phyloP scores from a whole-genome alignment of 345 rosid species.

The Conringia planisiliqua region DNA sequence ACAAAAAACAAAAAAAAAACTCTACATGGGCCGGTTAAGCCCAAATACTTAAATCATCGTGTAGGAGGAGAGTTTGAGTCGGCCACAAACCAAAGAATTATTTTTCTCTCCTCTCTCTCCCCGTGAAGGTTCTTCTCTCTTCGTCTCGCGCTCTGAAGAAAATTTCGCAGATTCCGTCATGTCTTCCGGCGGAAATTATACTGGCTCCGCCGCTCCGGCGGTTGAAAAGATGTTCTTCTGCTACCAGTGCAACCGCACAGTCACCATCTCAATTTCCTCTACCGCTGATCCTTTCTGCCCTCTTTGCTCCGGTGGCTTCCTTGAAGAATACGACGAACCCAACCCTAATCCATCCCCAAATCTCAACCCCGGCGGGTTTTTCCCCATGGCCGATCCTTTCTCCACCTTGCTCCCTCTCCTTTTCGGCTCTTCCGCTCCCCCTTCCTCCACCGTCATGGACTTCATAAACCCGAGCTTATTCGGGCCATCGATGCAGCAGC shows the following conservation, averaged over 20 bases:
- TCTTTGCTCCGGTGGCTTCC: conserved; percentile 50
- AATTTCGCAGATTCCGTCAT: conserved; percentile 28
- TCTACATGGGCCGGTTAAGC: neutral
- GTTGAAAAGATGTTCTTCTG: conserved; percentile 52
- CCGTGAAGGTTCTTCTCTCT: neutral
- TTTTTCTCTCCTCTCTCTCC: neutral
- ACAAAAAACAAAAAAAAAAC: neutral
- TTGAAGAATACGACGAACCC: conserved; percentile 61
- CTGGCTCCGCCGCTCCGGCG: conserved; percentile 30
- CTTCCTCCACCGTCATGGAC: conserved; percentile 25
- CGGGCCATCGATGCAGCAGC: conserved; percentile 19
- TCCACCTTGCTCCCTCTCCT: conserved; percentile 36
- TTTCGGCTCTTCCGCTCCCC: conserved; percentile 26
- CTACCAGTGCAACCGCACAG: conserved; percentile 57
- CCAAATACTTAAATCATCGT: neutral
- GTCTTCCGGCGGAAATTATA: conserved; percentile 38
- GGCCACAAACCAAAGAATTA: neutral
- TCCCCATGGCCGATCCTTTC: conserved; percentile 30
- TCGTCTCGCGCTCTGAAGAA: conserved; percentile 12
- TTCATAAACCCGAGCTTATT: conserved; percentile 12
- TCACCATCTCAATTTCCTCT: conserved; percentile 40
- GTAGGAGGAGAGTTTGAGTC: neutral
- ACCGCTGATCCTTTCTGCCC: conserved; percentile 64
- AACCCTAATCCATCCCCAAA: conserved; percentile 37
- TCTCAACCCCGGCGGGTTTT: conserved; percentile 17